Evolutionary conservation across 352 stramenopile species (phyloP).

Genomic region (Pythium monospermum): DNA sequence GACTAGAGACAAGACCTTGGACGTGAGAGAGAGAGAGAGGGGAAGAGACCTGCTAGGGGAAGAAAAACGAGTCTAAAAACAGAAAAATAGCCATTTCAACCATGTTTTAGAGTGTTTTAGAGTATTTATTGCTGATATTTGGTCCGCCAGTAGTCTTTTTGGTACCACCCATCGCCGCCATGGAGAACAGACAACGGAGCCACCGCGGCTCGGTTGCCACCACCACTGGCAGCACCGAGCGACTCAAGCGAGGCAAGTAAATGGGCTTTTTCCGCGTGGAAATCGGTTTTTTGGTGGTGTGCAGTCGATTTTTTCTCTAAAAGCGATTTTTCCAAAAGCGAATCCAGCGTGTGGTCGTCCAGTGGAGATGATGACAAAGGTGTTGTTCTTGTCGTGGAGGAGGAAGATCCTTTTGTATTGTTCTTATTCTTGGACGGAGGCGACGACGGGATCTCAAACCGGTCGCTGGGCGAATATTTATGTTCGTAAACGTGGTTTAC

Average conservation of each 20-base stretch:
- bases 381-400: background rate
- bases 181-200: background rate
- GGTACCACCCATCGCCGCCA: conserved; percentile 35
- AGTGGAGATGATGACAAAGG: background rate
- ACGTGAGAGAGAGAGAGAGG: background rate
- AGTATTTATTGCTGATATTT: conserved; percentile 33
- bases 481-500: background rate
- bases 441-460: conserved; percentile 33
- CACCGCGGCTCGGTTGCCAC: background rate
- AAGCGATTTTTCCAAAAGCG: background rate
- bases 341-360: background rate
- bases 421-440: conserved; percentile 11
- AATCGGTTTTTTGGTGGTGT: too few relatives aligned
- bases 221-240: background rate
- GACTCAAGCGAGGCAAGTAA: background rate
- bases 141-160: conserved; percentile 44
- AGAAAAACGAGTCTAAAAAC: background rate
- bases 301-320: too few relatives aligned
- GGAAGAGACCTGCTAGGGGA: background rate
- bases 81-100: conserved; percentile 1
- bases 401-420: too few relatives aligned
- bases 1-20: too few relatives aligned
- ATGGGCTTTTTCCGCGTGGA: background rate
- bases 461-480: conserved; percentile 29
- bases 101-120: background rate